These are phyloP conservation scores for Sarcomyxa edulis DNA, from an alignment of 768 basidiomycete species.

Conservation along the genomic window DNA sequence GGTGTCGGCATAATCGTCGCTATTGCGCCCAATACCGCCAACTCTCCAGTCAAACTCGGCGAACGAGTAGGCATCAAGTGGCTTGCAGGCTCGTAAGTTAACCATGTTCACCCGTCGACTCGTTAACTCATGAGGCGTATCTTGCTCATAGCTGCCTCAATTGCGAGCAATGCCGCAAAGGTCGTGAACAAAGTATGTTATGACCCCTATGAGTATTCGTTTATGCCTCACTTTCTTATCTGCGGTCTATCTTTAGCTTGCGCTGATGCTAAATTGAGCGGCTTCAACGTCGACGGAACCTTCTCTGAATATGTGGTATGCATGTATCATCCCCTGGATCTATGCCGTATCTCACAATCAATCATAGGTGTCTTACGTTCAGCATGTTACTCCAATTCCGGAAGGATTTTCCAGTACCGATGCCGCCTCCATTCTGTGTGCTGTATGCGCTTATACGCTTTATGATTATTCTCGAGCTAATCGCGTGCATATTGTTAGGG, in stretches of 20 bases:
- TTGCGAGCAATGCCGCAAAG: slow-evolving; percentile 74
- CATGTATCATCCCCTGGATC: slow-evolving; percentile 10
- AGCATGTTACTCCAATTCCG: slow-evolving; percentile 78
- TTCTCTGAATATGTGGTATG: slow-evolving; percentile 65
- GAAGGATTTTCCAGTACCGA: slow-evolving; percentile 56
- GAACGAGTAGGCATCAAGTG: slow-evolving; percentile 84
- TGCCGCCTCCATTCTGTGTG: slow-evolving; percentile 75
- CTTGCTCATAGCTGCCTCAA: slow-evolving; percentile 49
- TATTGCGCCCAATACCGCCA: slow-evolving; percentile 58
- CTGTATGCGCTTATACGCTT: slow-evolving; percentile 42
- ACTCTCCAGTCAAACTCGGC: slow-evolving; percentile 64
- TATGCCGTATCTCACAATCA: neutral
- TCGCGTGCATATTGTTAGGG: slow-evolving; percentile 40
- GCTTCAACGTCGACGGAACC: slow-evolving; percentile 74
- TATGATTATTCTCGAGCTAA: neutral
- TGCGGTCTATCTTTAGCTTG: slow-evolving; percentile 45
- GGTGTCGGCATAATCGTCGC: slow-evolving; percentile 81
- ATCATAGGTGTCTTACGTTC: slow-evolving; percentile 40
- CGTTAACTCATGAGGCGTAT: no score
- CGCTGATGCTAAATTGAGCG: slow-evolving; percentile 50
- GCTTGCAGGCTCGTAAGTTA: slow-evolving; percentile 52
- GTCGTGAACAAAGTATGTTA: slow-evolving; percentile 69
- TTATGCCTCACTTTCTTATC: neutral
- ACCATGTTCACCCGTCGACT: neutral
- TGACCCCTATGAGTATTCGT: no score